A percentile compares a stretch with the other conserved stretches of the same genome.
phyloP scores from a whole-genome alignment of 108 stramenopile species.

The Parietichytrium sp. region DNA sequence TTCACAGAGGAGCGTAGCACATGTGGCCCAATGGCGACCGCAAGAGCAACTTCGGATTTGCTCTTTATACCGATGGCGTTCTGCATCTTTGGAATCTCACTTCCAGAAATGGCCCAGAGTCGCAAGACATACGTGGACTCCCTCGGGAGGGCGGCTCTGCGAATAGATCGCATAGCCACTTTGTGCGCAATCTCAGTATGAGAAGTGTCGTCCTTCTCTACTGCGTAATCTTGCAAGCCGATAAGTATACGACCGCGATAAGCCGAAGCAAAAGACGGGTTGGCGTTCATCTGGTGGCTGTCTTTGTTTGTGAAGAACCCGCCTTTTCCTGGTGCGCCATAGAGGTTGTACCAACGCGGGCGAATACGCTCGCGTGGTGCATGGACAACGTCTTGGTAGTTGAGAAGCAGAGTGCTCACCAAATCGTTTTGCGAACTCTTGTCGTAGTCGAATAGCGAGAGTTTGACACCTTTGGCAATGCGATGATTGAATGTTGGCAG shows the following conservation, averaged over 20 bases:
- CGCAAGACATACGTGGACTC: slow-evolving; percentile 36
- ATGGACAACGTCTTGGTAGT: neutral
- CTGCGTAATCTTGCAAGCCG: neutral
- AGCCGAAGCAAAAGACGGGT: slow-evolving; percentile 38
- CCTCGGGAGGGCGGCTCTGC: slow-evolving; percentile 11
- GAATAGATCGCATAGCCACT: slow-evolving; percentile 5
- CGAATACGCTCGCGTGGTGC: neutral
- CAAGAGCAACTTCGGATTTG: neutral
- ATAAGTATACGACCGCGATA: slow-evolving; percentile 48
- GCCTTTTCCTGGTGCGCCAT: slow-evolving; percentile 43
- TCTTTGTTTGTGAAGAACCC: neutral
- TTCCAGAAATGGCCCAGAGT: slow-evolving; percentile 45
- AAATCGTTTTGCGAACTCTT: neutral
- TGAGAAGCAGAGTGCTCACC: slow-evolving; percentile 35
- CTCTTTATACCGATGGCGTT: neutral
- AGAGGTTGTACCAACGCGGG: slow-evolving; percentile 49
- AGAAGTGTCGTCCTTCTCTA: slow-evolving; percentile 1
- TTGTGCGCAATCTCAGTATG: neutral
- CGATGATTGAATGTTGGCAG: slow-evolving; percentile 48
- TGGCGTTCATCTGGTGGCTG: slow-evolving; percentile 25
- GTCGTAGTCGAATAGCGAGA: slow-evolving; percentile 56
- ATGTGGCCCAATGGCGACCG: slow-evolving; percentile 13
- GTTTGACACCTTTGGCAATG: slow-evolving; percentile 11
- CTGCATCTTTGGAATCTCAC: slow-evolving; percentile 44
- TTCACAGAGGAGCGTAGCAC: neutral